Percentiles rank a stretch among this genome's conserved stretches.
phyloP scores from a whole-genome alignment of 768 basidiomycete species.

The Termitomyces bulborhizus region DNA sequence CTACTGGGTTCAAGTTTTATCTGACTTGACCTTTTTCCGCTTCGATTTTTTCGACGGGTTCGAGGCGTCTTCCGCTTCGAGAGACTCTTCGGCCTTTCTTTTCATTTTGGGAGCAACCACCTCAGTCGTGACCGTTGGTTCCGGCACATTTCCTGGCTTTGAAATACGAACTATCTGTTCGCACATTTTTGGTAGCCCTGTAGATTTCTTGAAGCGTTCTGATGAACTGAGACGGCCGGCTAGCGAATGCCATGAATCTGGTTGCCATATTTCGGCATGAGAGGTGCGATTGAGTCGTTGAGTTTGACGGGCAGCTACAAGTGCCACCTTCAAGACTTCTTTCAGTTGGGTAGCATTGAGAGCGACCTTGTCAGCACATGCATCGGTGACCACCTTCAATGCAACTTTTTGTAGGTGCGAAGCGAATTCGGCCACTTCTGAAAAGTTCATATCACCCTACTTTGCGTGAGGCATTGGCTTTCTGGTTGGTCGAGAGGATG shows the following conservation, averaged over 20 bases:
- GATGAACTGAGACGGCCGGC: conserved; percentile 39
- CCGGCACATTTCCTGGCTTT: conserved; percentile 13
- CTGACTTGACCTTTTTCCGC: conserved; percentile 41
- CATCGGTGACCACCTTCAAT: conserved; percentile 38
- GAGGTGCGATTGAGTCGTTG: conserved; percentile 32
- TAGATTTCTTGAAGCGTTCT: conserved; percentile 56
- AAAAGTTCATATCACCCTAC: conserved; percentile 20
- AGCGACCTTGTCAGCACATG: conserved; percentile 39
- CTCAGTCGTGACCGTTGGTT: conserved; percentile 11
- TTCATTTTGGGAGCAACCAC: conserved; percentile 18
- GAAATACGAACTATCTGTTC: conserved; percentile 44
- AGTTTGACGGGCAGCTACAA: conserved; percentile 61
- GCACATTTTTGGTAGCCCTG: conserved; percentile 56
- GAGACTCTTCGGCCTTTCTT: conserved; percentile 31
- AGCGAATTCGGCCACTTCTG: conserved; percentile 47
- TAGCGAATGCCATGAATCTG: conserved; percentile 49
- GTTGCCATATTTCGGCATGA: conserved; percentile 50
- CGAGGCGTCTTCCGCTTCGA: conserved; percentile 14
- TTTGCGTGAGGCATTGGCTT: background rate
- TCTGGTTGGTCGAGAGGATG: background rate
- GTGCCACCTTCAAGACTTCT: conserved; percentile 68
- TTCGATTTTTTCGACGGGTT: conserved; percentile 23
- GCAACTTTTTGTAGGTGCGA: conserved; percentile 41
- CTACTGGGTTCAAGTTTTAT: conserved; percentile 16
- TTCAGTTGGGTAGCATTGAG: conserved; percentile 66